These are phyloP conservation scores for Pythium insidiosum DNA, from an alignment of 352 stramenopile genomes.

Conservation along the genomic window DNA sequence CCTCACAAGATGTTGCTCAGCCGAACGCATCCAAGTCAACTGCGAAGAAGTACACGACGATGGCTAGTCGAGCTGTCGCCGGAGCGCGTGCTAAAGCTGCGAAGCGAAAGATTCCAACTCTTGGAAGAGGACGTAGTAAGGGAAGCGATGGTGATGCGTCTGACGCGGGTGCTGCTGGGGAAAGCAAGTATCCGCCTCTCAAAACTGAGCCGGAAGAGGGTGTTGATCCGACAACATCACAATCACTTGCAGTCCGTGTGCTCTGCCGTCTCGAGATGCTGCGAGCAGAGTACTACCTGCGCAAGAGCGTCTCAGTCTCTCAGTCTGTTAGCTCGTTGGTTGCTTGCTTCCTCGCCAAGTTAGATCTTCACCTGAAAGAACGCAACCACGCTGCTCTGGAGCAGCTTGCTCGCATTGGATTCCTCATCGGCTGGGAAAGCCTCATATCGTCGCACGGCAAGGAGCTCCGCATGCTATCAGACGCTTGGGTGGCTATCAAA, in stretches of 20 bases:
- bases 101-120: too few species aligned
- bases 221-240: slow-evolving; percentile 37
- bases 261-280: slow-evolving; percentile 70
- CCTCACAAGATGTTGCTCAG: slow-evolving; percentile 12
- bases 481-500: slow-evolving; percentile 86
- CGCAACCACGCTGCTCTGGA: slow-evolving; percentile 48
- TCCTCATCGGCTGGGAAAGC: slow-evolving; percentile 92
- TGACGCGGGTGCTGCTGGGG: slow-evolving; percentile 1
- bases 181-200: slow-evolving; percentile 61
- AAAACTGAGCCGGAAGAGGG: slow-evolving; percentile 54
- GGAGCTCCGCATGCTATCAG: slow-evolving; percentile 93
- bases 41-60: slow-evolving; percentile 44
- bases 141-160: slow-evolving; percentile 34
- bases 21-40: slow-evolving; percentile 12
- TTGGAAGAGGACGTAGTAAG: slow-evolving; percentile 34
- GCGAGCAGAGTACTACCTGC: slow-evolving; percentile 69
- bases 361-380: slow-evolving; percentile 69
- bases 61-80: slow-evolving; percentile 48
- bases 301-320: slow-evolving; percentile 77
- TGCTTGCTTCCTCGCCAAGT: slow-evolving; percentile 66
- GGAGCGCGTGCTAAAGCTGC: slow-evolving; percentile 31
- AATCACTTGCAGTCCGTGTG: slow-evolving; percentile 50
- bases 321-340: slow-evolving; percentile 79
- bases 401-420: slow-evolving; percentile 66
- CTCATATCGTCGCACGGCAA: slow-evolving; percentile 93